Base-by-base conservation (phyloP, 192 early-diverging fungal genomes). In the Coemansia sp. region DNA sequence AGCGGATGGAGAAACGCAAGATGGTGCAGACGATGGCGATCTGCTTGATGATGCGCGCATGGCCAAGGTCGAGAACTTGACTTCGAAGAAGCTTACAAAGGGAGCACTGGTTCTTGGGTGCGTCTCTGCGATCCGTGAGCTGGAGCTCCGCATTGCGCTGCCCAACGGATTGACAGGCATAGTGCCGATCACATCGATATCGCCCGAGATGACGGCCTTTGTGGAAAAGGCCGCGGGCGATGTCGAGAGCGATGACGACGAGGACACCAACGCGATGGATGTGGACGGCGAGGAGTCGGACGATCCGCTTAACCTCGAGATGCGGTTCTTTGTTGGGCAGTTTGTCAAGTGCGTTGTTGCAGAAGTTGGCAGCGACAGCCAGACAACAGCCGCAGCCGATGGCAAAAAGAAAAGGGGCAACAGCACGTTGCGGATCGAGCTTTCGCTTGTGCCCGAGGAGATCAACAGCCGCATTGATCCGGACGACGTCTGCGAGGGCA, bases 161-260 rank as follows among this genome's bases (percentile, higher is more conserved):
- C 94, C 95, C 4, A 87, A 93, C 64, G 91, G 95, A 62, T 74
- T 97, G 41, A 81, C 82, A 2, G 95, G 94, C 40, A 83, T 73
- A 45, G 88, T 97, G 50, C 84, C 91, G 25, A 96, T 98, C 61
- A 91, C 93, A 23, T 91, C 94, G 55, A 86, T 98, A 47, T 95
- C 92, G 1, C 81, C 87, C 11, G 65, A 85, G 28, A 62, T 97
- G 41, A 87, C 92, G 37, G 69, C 82, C 45, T 53, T 80, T 44
- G 88, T 93, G 25, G 90, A 93, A 63, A 82, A 83, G 54, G 86
- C 82, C 13, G 88, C 89, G 25, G 72, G 69, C 29, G 85, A 70
- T 6, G 84, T 84, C 3, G 84, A 88, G 1, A 79, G 66, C 30
- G 81, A 79, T 13, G 36, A 58, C n/a, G 84, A 58, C n/a, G 84